Base-by-base conservation (phyloP, 2,329 filamentous ascomycete species). In the Blastomyces silverae region DNA sequence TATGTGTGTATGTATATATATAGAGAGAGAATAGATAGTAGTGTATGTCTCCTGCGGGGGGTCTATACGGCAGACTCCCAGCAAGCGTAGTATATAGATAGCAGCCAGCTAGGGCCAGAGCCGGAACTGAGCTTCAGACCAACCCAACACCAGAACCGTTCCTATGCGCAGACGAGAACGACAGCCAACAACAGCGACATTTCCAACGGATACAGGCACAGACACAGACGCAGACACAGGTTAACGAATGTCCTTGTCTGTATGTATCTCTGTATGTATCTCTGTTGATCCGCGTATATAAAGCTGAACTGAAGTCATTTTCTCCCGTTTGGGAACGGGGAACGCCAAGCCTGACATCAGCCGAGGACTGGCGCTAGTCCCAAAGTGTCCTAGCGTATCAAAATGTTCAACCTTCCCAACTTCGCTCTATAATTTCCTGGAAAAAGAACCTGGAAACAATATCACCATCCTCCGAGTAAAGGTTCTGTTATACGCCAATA, bases 331-430 rank as follows among this genome's bases (percentile, higher is more conserved):
- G 11, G n/a, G 34, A 13, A 42, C 8, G 20, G 22, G 15, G 2
- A 10, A 42, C 42, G 56, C 56, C 56, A 58, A 58, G 56, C 20
- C 31, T 56, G 28, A 37, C 4, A 20, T 56, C 10, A 31, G 4
- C 53, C 37, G 28, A 58, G n/a, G 4, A 17, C 0, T 22, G 13
- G 7, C 11, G 37, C 56, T 42, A 22, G 31, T 34, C 17, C 34
- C 25, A 22, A 60, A 1, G 5, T 7, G 60, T 64, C 11, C 50
- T 52, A 52, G 50, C 4, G 50, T 28, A 28, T 52, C 56, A 58
- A 58, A 58, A 58, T 58, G 56, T 44, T 58, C 56, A 58, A 58
- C 44, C 55, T 22, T 57, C 7, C 34, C 56, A 39, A 42, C 34
- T 39, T 59, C 56, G 52, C 28, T 22, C 8, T 22, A 50, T 52